These are phyloP conservation scores for Chalara sp. DNA, from an alignment of 2,329 filamentous ascomycete species.

Conservation along the genomic window DNA sequence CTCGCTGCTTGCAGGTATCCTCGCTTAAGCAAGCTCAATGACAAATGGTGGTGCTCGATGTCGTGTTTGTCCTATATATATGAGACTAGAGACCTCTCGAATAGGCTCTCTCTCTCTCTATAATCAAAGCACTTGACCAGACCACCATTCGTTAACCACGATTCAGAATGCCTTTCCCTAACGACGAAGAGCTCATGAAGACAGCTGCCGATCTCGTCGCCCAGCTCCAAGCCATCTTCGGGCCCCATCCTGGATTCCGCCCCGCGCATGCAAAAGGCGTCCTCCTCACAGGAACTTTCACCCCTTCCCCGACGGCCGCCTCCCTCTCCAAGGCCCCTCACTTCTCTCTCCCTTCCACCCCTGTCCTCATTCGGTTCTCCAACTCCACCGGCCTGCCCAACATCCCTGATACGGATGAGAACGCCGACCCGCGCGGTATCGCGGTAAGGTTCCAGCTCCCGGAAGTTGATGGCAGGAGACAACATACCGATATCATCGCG, in stretches of 20 bases:
- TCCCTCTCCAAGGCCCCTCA: constrained; percentile 40
- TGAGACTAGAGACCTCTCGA: too few species aligned
- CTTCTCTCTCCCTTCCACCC: constrained; percentile 37
- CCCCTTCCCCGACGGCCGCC: constrained; percentile 36
- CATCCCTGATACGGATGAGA: constrained; percentile 41
- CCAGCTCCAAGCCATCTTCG: constrained; percentile 31
- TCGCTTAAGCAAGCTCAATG: too few species aligned
- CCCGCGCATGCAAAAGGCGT: constrained; percentile 46
- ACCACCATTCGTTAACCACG: too few species aligned
- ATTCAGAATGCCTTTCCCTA: constrained; percentile 36
- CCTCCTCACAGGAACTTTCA: constrained; percentile 45
- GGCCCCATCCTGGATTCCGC: constrained; percentile 33
- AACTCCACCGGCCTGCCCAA: constrained; percentile 43
- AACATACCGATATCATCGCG: constrained; percentile 49
- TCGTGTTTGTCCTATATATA: too few species aligned
- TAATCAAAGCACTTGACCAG: too few species aligned
- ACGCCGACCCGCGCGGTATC: constrained; percentile 41
- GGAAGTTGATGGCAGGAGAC: constrained; percentile 25
- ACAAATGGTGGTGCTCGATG: too few species aligned
- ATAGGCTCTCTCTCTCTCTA: too few species aligned
- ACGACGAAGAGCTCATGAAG: constrained; percentile 31
- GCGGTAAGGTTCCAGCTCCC: constrained; percentile 40
- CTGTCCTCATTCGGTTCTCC: constrained; percentile 41
- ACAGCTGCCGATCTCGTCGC: constrained; percentile 31
- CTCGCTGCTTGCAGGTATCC: too few species aligned